Evolutionary conservation across 495 filamentous ascomycete species (phyloP), one percentile per base, ranked within the genome.

Genomic region (Oidiodendron maius): DNA sequence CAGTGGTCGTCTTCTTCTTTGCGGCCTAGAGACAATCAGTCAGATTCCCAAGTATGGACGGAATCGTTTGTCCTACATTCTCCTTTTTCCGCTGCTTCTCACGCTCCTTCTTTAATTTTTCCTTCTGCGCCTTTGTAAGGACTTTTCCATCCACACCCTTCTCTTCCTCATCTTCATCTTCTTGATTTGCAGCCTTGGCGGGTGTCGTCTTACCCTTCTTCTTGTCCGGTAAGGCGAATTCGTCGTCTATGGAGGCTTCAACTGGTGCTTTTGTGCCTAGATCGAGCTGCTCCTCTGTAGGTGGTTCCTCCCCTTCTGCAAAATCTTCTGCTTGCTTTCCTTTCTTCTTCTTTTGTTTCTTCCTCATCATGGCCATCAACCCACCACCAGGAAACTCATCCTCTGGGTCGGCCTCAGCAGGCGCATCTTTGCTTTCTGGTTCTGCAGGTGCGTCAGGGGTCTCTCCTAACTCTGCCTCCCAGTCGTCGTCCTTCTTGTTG

Each of bases 31-130:
- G 49, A 24, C 47, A 16, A 10, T 37, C 9, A 28, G 41, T 55
- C 42, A 59, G 50, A 24, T 51, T 23, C 23, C 20, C 6, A 21
- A 8, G 56, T 18, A 41, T 40, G 10, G 15, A 3, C 41, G 46
- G 23, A 37, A 35, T 22, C 38, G 3, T 13, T 37, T 2, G 44
- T 52, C 75, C 50, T 64, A 86, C 84, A 74, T 91, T 82, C 67
- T 91, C 88, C 83, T 84, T 95, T 73, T 91, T 96, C 51, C 87
- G 76, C 70, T 88, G 84, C 81, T 95, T 96, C 72, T 96, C 91
- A 51, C 85, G 77, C 70, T 96, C 91, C 68, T 91, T 95, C 76
- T 89, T 95, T 62, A 91, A 75, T 71, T 84, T 90, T 68, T 96
- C 90, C 73, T 96, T 96, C 71, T 96, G 88, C 56, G 91, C 91